Evolutionary conservation across 768 basidiomycete species (phyloP).

Genomic region (Myochromella boudieri): DNA sequence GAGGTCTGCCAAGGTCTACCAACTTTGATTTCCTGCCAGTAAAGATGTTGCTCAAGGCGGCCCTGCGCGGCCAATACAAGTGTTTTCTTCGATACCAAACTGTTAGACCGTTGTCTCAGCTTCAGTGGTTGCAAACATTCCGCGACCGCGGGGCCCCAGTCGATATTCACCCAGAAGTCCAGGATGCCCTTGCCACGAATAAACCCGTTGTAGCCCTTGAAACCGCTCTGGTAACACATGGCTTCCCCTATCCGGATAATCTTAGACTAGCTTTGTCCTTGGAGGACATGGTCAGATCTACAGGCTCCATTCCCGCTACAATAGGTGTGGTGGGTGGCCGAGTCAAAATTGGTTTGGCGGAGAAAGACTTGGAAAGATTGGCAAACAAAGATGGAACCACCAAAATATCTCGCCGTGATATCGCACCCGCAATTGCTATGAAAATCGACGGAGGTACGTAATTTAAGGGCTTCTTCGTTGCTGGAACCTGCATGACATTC

Average conservation of each 20-base stretch:
- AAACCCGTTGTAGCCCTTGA: constrained; percentile 88
- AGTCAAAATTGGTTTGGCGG: constrained; percentile 80
- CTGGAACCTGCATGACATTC: constrained; percentile 18
- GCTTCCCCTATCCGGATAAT: constrained; percentile 82
- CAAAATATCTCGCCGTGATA: constrained; percentile 61
- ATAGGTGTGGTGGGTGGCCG: constrained; percentile 83
- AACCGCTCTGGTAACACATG: constrained; percentile 90
- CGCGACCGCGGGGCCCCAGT: constrained; percentile 42
- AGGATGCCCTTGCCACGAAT: constrained; percentile 67
- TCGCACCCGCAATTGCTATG: constrained; percentile 70
- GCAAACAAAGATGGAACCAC: constrained; percentile 44
- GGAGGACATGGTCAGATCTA: constrained; percentile 70
- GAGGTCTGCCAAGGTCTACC: no score
- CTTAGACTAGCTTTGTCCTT: constrained; percentile 68
- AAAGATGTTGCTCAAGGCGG: no score
- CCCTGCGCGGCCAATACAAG: no score
- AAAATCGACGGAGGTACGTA: constrained; percentile 69
- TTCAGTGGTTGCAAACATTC: constrained; percentile 6
- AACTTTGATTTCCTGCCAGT: no score
- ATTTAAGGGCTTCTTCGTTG: background rate
- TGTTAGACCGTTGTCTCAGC: constrained; percentile 2
- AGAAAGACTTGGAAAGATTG: constrained; percentile 64
- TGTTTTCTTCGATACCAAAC: no score
- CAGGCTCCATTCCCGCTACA: constrained; percentile 86
- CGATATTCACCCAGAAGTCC: constrained; percentile 81